A percentile compares a stretch with the other conserved stretches of the same genome.
These are phyloP conservation scores for Lentithecium fluviatile DNA, from an alignment of 495 filamentous ascomycete genomes.

Conservation along the genomic window DNA sequence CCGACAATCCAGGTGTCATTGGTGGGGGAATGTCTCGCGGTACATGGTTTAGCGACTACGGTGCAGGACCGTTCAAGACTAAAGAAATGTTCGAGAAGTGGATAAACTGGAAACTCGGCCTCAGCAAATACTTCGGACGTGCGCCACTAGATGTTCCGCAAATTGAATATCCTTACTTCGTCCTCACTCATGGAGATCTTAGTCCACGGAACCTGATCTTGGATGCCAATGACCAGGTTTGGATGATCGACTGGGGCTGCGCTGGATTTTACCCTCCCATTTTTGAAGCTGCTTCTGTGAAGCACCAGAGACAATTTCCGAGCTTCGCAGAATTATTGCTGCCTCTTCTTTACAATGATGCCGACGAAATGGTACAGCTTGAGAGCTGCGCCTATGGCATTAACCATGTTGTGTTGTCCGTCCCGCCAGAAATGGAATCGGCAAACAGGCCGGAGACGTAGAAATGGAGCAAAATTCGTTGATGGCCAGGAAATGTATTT, in stretches of 20 bases:
- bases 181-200: constrained; percentile 18
- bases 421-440: constrained; percentile 8
- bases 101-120: constrained; percentile 20
- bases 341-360: constrained; percentile 14
- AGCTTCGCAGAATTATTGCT: constrained; percentile 7
- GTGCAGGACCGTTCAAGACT: constrained; percentile 15
- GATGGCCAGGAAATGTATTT: constrained; percentile 1
- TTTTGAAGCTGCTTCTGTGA: constrained; percentile 18
- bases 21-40: constrained; percentile 14
- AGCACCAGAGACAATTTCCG: constrained; percentile 13
- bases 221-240: constrained; percentile 17
- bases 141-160: constrained; percentile 11
- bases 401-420: constrained; percentile 4
- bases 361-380: constrained; percentile 12
- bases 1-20: constrained; percentile 11
- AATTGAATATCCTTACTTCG: constrained; percentile 13
- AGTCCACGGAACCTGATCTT: constrained; percentile 17
- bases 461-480: not conserved
- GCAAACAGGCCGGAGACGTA: not conserved
- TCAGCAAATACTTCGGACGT: constrained; percentile 12
- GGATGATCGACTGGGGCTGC: constrained; percentile 19
- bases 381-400: constrained; percentile 16
- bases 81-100: constrained; percentile 18
- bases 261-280: constrained; percentile 20
- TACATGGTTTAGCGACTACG: constrained; percentile 17